Evolutionary conservation across 2,329 filamentous ascomycete species (phyloP).

Genomic region (Ophiostoma himal-ulmi): DNA sequence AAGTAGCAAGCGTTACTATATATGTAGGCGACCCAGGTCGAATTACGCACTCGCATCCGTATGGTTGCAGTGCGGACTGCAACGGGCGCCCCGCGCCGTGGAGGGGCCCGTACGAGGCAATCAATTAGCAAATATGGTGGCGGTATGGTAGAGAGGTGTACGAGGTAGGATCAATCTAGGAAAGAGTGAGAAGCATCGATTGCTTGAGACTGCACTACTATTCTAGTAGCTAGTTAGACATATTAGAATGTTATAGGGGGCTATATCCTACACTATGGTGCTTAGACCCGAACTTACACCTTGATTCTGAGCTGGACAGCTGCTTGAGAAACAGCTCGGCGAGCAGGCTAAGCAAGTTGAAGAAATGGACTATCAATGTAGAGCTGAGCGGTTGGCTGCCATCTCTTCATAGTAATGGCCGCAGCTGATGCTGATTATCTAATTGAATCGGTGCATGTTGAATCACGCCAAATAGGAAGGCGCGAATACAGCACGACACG

Average conservation of each 20-base stretch:
- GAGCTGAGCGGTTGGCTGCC: not conserved
- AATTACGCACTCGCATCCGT: not conserved
- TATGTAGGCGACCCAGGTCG: not conserved
- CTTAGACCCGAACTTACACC: not conserved
- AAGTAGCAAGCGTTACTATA: not conserved
- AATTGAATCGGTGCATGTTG: not conserved
- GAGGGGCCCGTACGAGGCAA: not conserved
- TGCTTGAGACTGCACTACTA: not conserved
- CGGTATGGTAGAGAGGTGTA: not conserved
- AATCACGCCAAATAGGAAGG: slow-evolving; percentile 1
- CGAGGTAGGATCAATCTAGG: not conserved
- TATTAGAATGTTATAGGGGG: not conserved
- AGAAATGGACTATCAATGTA: not conserved
- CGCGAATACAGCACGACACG: slow-evolving; percentile 12
- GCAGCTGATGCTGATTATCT: not conserved
- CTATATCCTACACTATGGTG: not conserved
- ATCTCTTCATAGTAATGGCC: not conserved
- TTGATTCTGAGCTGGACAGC: not conserved
- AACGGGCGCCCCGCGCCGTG: not conserved
- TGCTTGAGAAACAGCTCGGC: not conserved
- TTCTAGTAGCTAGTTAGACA: not conserved
- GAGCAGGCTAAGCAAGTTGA: too few relatives aligned
- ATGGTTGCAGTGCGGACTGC: slow-evolving; percentile 3
- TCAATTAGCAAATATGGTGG: not conserved
- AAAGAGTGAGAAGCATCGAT: not conserved